Evolutionary conservation across 1,284 basidiomycete species (phyloP), one percentile per base, ranked within the genome.

Genomic region (Tilletia indica): DNA sequence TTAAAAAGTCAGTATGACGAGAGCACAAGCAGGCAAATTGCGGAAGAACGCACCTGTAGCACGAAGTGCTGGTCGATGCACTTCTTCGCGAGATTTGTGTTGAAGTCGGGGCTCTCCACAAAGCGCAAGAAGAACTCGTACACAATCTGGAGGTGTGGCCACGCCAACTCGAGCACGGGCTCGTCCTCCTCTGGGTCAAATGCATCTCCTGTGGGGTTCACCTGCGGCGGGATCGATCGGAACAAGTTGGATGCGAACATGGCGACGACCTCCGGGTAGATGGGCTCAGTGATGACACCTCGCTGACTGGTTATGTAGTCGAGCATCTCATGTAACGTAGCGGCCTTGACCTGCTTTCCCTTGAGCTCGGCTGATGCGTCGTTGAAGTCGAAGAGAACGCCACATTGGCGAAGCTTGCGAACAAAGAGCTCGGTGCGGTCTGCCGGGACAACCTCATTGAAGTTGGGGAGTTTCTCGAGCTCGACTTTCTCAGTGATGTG

Each of bases 51-150:
- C 70, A 86, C 86, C 72, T 85, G 93, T 72, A 99, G 88, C 4
- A 99, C 94, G 85, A 99, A 99, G 64, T 89, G 87, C 83, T 98
- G 97, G 85, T 99, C 97, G 84, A 99, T 95, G 86, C 94, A 97
- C 72, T 93, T 92, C 86, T 98, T 99, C 71, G 97, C 97, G 75
- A 97, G 87, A 85, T 97, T 97, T 78, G 94, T 96, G 88, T 97
- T 98, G 87, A 99, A 98, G 85, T 99, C 97, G 12, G 93, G 92
- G 82, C 91, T 93, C 86, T 99, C 97, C 73, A 99, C 93, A 83
- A 99, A 99, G 70, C 97, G 93, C 48, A 99, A 90, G 90, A 99
- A 99, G 86, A 99, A 98, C 86, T 99, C 97, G 87, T 99, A 99
- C 69, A 99, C 97, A 78, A 99, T 96, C 86, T 99, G 96, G 71